Percentiles rank a stretch among this genome's conserved stretches.
Evolutionary conservation across 176 grass and related monocot species (phyloP).

Genomic region (Melocanna baccifera): DNA sequence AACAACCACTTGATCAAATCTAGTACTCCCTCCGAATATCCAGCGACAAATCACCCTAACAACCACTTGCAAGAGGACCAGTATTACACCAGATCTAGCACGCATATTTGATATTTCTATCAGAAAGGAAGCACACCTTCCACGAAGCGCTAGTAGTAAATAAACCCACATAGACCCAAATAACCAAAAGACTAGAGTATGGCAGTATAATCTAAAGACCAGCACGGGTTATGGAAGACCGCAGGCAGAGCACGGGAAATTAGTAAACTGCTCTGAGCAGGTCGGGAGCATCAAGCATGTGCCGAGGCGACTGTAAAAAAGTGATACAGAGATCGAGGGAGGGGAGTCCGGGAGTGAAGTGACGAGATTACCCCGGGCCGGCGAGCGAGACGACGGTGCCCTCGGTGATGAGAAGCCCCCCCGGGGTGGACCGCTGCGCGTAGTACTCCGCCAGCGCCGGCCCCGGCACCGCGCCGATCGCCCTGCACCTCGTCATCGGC

Average conservation of each 20-base stretch:
- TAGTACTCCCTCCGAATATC: background rate
- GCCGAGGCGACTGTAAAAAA: background rate
- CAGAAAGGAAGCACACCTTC: background rate
- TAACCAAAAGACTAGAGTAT: background rate
- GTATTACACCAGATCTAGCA: constrained; percentile 9
- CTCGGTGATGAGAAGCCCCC: constrained; percentile 86
- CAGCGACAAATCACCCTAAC: background rate
- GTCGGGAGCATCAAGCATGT: constrained; percentile 9
- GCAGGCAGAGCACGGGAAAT: background rate
- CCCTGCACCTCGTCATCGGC: constrained; percentile 92
- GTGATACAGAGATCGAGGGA: background rate
- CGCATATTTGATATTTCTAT: background rate
- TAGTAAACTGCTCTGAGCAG: background rate
- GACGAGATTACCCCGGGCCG: constrained; percentile 61
- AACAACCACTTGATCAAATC: background rate
- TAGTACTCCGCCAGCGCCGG: constrained; percentile 73
- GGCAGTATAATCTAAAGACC: background rate
- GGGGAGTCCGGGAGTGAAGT: background rate
- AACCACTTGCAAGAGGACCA: background rate
- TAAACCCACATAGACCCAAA: background rate
- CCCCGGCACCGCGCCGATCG: constrained; percentile 56
- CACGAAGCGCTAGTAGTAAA: background rate
- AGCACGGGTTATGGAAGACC: background rate
- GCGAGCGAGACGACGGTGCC: constrained; percentile 72
- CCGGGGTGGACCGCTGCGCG: constrained; percentile 69